Evolutionary conservation across 2,329 filamentous ascomycete species (phyloP).

Genomic region (Zymoseptoria tritici): DNA sequence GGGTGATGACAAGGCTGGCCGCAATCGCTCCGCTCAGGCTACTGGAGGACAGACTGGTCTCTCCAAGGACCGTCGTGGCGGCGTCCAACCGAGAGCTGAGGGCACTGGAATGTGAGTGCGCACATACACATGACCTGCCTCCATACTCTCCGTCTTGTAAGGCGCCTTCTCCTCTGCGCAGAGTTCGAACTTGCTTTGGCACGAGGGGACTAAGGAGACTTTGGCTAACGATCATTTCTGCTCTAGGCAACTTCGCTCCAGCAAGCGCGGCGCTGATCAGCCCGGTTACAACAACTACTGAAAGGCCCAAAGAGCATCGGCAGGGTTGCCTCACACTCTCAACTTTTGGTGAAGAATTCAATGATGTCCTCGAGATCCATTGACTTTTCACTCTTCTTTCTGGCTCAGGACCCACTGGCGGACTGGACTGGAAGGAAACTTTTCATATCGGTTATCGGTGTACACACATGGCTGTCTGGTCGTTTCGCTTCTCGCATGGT

Average conservation of each 20-base stretch:
- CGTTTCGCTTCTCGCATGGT: constrained; percentile 23
- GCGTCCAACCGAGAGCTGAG: constrained; percentile 73
- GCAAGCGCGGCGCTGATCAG: constrained; percentile 44
- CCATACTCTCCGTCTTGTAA: constrained; percentile 54
- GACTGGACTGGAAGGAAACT: constrained; percentile 2
- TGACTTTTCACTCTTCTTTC: constrained; percentile 14
- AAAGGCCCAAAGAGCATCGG: constrained; percentile 30
- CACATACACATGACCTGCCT: constrained; percentile 41
- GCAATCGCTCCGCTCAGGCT: constrained; percentile 53
- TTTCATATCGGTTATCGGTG: constrained; percentile 28
- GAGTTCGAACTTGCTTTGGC: constrained; percentile 64
- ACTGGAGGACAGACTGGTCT: constrained; percentile 47
- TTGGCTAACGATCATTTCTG: constrained; percentile 38
- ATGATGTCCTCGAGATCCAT: constrained; percentile 8
- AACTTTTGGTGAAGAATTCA: constrained; percentile 19
- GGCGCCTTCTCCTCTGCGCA: constrained; percentile 73
- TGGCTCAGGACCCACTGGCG: constrained; percentile 7
- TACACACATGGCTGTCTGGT: constrained; percentile 22
- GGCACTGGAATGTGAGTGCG: constrained; percentile 95
- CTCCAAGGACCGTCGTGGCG: constrained; percentile 62
- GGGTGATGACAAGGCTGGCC: constrained; percentile 70
- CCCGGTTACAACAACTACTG: constrained; percentile 43
- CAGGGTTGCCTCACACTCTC: constrained; percentile 32
- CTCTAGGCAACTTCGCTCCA: constrained; percentile 46
- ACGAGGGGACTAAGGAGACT: constrained; percentile 51